phyloP scores from a whole-genome alignment of 768 basidiomycete genomes.

The Russula emetica region DNA sequence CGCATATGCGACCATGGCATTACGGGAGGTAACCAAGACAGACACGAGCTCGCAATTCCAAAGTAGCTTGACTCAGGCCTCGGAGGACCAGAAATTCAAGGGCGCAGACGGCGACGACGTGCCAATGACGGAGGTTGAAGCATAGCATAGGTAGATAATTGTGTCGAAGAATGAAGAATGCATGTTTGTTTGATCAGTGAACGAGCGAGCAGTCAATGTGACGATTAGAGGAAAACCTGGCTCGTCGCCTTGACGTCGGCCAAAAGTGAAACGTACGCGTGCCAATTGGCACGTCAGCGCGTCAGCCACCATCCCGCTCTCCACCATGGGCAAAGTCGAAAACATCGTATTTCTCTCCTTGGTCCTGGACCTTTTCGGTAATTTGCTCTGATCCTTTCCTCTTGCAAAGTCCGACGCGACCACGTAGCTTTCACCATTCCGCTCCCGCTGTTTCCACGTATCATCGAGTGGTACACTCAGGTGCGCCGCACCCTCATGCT shows the following conservation, averaged over 20 bases:
- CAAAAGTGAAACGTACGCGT: no score
- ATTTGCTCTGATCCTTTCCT: constrained; percentile 28
- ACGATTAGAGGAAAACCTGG: neutral
- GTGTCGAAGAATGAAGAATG: neutral
- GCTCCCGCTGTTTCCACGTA: constrained; percentile 95
- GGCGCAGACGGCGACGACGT: constrained; percentile 41
- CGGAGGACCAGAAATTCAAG: constrained; percentile 80
- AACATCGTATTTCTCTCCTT: constrained; percentile 85
- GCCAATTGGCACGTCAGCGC: neutral
- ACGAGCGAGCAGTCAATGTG: neutral
- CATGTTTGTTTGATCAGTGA: neutral
- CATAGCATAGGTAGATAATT: constrained; percentile 1
- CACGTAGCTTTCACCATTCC: constrained; percentile 83
- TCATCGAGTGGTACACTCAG: constrained; percentile 87
- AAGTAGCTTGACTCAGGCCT: constrained; percentile 65
- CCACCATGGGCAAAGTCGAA: constrained; percentile 62
- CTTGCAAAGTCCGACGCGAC: constrained; percentile 9
- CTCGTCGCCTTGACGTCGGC: no score
- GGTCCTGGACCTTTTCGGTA: constrained; percentile 80
- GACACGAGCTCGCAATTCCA: constrained; percentile 94
- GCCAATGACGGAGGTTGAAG: constrained; percentile 7
- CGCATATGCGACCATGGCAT: constrained; percentile 96
- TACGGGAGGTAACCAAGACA: constrained; percentile 91
- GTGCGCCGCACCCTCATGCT: constrained; percentile 36
- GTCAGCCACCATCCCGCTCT: neutral